Conservation (phyloP, 805 yeast genomes). For the Myxozyma nipponensis region DNA sequence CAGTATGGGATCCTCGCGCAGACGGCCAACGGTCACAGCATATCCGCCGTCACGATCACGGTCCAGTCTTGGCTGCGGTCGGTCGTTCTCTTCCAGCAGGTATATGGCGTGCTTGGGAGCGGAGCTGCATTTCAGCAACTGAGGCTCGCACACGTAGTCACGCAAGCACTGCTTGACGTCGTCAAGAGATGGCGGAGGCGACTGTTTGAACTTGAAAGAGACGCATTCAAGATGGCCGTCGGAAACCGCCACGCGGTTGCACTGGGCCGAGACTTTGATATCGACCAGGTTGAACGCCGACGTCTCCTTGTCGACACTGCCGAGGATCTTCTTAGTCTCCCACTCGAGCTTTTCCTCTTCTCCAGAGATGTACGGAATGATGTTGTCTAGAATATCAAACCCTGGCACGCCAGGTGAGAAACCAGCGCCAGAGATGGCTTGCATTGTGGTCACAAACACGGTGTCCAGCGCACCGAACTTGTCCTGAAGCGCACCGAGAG, state of each 20-base stretch:
- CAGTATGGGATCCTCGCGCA: slow-evolving; percentile 87
- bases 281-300: slow-evolving; percentile 55
- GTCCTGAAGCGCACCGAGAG: slow-evolving; percentile 89
- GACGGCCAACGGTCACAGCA: slow-evolving; percentile 91
- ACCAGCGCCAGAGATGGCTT: slow-evolving; percentile 98
- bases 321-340: slow-evolving; percentile 95
- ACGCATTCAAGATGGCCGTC: slow-evolving; percentile 98
- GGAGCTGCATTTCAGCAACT: slow-evolving; percentile 72
- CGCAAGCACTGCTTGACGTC: slow-evolving; percentile 66
- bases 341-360: slow-evolving; percentile 98
- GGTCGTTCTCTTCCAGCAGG: slow-evolving; percentile 81
- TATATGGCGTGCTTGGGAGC: slow-evolving; percentile 93
- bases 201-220: slow-evolving; percentile 72
- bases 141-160: slow-evolving; percentile 80
- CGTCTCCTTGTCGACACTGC: slow-evolving; percentile 51
- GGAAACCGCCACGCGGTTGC: slow-evolving; percentile 93
- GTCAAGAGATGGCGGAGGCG: slow-evolving; percentile 82
- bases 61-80: slow-evolving; percentile 98
- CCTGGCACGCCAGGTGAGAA: slow-evolving; percentile 97
- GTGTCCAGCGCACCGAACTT: slow-evolving; percentile 85
- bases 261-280: slow-evolving; percentile 87
- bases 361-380: slow-evolving; percentile 91
- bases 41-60: slow-evolving; percentile 91
- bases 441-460: slow-evolving; percentile 85
- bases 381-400: slow-evolving; percentile 89